These are phyloP conservation scores for Trichosporon ovoides DNA, from an alignment of 1,284 basidiomycete species.

Conservation along the genomic window DNA sequence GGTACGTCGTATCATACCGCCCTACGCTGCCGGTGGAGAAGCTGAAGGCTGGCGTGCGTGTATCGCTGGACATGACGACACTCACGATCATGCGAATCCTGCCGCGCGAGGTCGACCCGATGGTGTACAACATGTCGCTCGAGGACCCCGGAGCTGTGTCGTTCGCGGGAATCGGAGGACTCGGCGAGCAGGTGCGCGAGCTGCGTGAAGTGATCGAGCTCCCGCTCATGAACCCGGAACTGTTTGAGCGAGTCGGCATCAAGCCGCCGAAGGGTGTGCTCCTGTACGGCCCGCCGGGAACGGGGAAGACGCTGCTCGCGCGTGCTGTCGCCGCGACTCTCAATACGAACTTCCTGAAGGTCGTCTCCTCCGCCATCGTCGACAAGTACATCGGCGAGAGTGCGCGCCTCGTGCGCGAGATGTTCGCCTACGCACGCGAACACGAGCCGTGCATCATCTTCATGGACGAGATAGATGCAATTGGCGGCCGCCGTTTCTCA, in stretches of 20 bases:
- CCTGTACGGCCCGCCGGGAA: slow-evolving; percentile 93
- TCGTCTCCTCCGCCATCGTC: slow-evolving; percentile 98
- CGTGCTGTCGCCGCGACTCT: slow-evolving; percentile 94
- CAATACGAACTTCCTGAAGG: slow-evolving; percentile 95
- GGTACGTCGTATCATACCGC: slow-evolving; percentile 98
- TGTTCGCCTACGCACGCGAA: slow-evolving; percentile 96
- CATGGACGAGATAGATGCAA: slow-evolving; percentile 88
- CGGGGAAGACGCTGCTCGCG: slow-evolving; percentile 92
- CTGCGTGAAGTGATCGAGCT: slow-evolving; percentile 96
- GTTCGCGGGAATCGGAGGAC: slow-evolving; percentile 95
- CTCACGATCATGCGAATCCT: slow-evolving; percentile 98
- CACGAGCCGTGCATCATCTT: slow-evolving; percentile 83
- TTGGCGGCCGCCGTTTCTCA: slow-evolving; percentile 91
- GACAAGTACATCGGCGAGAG: slow-evolving; percentile 99
- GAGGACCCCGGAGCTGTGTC: slow-evolving; percentile 94
- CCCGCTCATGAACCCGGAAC: slow-evolving; percentile 88
- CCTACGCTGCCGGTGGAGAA: slow-evolving; percentile 86
- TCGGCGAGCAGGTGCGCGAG: slow-evolving; percentile 94
- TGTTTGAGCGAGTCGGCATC: slow-evolving; percentile 91
- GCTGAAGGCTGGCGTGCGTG: slow-evolving; percentile 88
- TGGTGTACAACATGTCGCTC: slow-evolving; percentile 99
- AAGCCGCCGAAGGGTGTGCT: slow-evolving; percentile 94
- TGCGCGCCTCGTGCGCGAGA: slow-evolving; percentile 88
- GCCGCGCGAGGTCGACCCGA: slow-evolving; percentile 93
- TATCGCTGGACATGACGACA: slow-evolving; percentile 99